Evolutionary conservation across 768 basidiomycete genomes (phyloP), one percentile per base, ranked within the genome.

Genomic region (Termitomyces sp.): DNA sequence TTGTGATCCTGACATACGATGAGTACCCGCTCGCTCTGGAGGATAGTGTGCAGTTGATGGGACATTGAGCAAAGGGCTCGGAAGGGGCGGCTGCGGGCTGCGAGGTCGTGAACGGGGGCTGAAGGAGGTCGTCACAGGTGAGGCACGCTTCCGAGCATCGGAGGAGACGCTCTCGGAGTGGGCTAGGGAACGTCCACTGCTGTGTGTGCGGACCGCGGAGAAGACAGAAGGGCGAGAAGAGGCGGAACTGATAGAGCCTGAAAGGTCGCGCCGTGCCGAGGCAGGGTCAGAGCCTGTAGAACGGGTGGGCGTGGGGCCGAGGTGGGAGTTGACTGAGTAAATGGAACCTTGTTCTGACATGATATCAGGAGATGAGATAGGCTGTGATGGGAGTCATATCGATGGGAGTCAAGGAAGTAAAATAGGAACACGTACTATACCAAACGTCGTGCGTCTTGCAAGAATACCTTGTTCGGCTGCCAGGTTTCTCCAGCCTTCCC

Each of bases 321-420:
- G 70, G 57, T 83, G 82, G 1, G 87, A 86, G 25, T 77, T 79
- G 77, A 83, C 80, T 0, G 88, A 89, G 65, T 86, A 82, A 11
- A 91, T 70, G 0, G 89, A 91, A 31, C 81, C 86, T 65, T 81
- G 80, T 65, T 89, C 86, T 29, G 89, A 87, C n/a, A 70, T 70
- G 47, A 79, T 67, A 29, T 72, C 70, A 6, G 73, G 67, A 42
- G 72, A 74, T n/a, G 70, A 72, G 56, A 82, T 78, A 40, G 81
- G 80, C 79, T 86, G 65, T 25, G 65, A 38, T 57, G 43, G 60
- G 46, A 57, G 46, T 12, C 5, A 40, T 34, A 43, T 70, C 14
- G 68, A 65, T 56, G 66, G 31, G 60, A 34, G 7, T 61, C 45
- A 66, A 58, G 63, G 45, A 60, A 63, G 38, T 36, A 62, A 15